These are phyloP conservation scores for Toxoplasma gondii DNA, from an alignment of 169 alveolate genomes.

Conservation along the genomic window DNA sequence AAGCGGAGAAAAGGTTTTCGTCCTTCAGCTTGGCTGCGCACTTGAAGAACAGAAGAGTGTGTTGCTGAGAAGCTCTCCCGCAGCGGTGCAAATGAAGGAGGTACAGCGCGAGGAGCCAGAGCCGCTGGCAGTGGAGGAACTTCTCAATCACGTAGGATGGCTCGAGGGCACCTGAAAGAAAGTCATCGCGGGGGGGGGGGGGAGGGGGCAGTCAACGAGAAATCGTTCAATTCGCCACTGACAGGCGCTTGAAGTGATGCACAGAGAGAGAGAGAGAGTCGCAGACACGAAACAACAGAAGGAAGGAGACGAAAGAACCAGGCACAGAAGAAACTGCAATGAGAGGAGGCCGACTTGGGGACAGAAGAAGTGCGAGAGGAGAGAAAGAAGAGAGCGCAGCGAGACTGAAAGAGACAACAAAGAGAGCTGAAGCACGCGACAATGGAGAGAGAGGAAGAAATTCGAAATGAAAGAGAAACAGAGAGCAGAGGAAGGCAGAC, in stretches of 20 bases:
- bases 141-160: slow-evolving; percentile 71
- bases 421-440: no score
- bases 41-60: slow-evolving; percentile 62
- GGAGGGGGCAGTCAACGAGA: neutral
- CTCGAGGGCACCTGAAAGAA: slow-evolving; percentile 54
- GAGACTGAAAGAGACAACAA: no score
- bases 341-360: neutral
- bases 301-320: neutral
- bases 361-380: neutral
- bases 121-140: slow-evolving; percentile 63
- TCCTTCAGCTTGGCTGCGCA: slow-evolving; percentile 65
- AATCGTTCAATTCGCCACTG: neutral
- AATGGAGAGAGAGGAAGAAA: no score
- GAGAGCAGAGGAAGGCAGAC: no score
- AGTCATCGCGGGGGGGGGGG: neutral
- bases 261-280: no score
- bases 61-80: slow-evolving; percentile 58
- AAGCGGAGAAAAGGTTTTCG: slow-evolving; percentile 49
- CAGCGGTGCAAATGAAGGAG: slow-evolving; percentile 59
- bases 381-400: no score
- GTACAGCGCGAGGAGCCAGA: slow-evolving; percentile 60
- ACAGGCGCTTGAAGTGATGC: neutral
- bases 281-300: neutral
- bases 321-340: neutral
- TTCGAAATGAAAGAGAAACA: no score